Percentiles rank a stretch among this genome's conserved stretches.
Evolutionary conservation across 768 basidiomycete species (phyloP).

Genomic region (Nidularia pulvinata): DNA sequence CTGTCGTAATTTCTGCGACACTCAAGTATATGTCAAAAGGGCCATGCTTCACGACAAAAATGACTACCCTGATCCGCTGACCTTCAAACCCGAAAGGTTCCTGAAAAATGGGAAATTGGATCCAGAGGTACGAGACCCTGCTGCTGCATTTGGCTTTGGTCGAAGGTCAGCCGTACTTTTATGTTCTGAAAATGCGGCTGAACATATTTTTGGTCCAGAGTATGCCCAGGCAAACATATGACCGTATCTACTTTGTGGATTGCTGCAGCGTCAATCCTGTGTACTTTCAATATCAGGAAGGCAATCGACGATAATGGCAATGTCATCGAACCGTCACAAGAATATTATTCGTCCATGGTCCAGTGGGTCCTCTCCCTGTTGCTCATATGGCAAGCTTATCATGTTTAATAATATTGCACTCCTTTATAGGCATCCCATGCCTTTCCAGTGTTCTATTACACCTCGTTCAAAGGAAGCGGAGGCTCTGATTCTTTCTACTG

Average conservation of each 20-base stretch:
- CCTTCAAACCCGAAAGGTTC: conserved; percentile 15
- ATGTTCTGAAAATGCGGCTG: neutral
- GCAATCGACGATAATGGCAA: conserved; percentile 5
- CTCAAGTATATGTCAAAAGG: conserved; percentile 2
- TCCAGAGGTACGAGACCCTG: conserved; percentile 11
- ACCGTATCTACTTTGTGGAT: conserved; percentile 12
- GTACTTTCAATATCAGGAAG: conserved; percentile 10
- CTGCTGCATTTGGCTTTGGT: conserved; percentile 16
- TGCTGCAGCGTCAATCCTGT: conserved; percentile 10
- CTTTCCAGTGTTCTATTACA: neutral
- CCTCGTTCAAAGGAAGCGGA: neutral
- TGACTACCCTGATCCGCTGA: conserved; percentile 12
- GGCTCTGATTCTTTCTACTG: too few relatives aligned
- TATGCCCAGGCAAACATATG: conserved; percentile 17
- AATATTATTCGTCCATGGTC: neutral
- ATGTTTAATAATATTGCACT: too few relatives aligned
- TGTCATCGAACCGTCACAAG: neutral
- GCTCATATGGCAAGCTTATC: too few relatives aligned
- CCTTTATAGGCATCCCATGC: neutral
- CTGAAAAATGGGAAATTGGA: conserved; percentile 13
- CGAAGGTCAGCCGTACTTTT: conserved; percentile 7
- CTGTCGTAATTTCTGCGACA: neutral
- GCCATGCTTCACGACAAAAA: conserved; percentile 15
- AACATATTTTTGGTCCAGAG: conserved; percentile 2
- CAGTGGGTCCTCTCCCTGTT: neutral